Conservation (phyloP, 1,139 yeast genomes). For the Debaryomyces singareniensis region DNA sequence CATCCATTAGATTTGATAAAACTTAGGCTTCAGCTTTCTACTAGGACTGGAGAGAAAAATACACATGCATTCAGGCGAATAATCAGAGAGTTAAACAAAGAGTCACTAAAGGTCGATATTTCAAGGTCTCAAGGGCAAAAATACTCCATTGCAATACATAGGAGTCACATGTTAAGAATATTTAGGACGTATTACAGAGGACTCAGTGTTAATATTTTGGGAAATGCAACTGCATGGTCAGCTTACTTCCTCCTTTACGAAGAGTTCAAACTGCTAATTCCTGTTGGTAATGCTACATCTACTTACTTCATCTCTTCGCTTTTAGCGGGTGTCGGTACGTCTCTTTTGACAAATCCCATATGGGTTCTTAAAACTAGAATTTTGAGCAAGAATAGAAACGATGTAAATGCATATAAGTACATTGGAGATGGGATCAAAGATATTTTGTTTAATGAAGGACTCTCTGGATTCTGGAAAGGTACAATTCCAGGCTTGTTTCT, state of each 20-base stretch:
- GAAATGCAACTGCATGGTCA: slow-evolving; percentile 87
- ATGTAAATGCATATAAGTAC: slow-evolving; percentile 51
- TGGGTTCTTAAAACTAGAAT: slow-evolving; percentile 92
- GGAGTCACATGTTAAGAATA: neutral
- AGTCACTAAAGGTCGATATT: slow-evolving; percentile 7
- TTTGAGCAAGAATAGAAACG: slow-evolving; percentile 48
- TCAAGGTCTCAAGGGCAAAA: neutral
- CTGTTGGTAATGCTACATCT: slow-evolving; percentile 15
- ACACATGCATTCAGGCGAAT: slow-evolving; percentile 10
- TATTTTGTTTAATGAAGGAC: slow-evolving; percentile 58
- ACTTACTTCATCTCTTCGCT: slow-evolving; percentile 33
- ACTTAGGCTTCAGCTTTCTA: slow-evolving; percentile 59
- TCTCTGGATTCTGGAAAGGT: slow-evolving; percentile 75
- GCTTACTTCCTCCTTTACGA: slow-evolving; percentile 73
- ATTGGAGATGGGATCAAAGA: slow-evolving; percentile 47
- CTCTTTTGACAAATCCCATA: slow-evolving; percentile 79
- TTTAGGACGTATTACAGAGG: slow-evolving; percentile 55
- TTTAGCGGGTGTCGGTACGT: slow-evolving; percentile 68
- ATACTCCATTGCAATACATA: neutral
- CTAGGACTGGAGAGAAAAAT: slow-evolving; percentile 5
- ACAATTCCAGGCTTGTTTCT: slow-evolving; percentile 74
- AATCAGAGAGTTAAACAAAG: slow-evolving; percentile 13
- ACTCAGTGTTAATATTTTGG: slow-evolving; percentile 69
- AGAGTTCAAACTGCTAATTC: slow-evolving; percentile 37
- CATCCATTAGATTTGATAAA: slow-evolving; percentile 90